Percentiles rank a stretch among this genome's conserved stretches.
Conservation (phyloP, 2,329 filamentous ascomycete genomes). For the Botrytis cinerea region DNA sequence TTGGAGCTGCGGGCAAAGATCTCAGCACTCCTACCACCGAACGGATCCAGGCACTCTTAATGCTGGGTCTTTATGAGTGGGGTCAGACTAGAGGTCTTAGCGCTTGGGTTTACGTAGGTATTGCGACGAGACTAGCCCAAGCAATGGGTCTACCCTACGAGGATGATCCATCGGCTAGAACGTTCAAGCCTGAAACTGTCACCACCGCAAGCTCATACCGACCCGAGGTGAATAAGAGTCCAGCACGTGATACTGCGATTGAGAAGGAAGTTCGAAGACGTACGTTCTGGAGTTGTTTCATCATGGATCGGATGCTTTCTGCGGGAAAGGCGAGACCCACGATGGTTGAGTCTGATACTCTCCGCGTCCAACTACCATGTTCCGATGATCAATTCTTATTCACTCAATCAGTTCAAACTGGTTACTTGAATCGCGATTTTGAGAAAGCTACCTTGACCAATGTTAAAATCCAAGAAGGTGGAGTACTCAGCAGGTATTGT, state of each 20-base stretch:
- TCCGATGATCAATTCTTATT: constrained; percentile 66
- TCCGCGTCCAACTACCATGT: constrained; percentile 67
- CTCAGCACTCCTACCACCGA: constrained; percentile 59
- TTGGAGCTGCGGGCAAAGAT: constrained; percentile 50
- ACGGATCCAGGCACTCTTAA: constrained; percentile 66
- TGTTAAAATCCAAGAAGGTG: constrained; percentile 33
- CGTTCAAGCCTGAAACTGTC: constrained; percentile 35
- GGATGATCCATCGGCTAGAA: constrained; percentile 44
- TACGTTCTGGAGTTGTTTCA: constrained; percentile 74
- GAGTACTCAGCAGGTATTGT: constrained; percentile 51
- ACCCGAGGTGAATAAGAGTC: constrained; percentile 21
- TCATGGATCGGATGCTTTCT: constrained; percentile 69
- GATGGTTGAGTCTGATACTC: constrained; percentile 59
- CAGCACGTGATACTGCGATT: constrained; percentile 49
- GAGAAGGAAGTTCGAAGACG: constrained; percentile 65
- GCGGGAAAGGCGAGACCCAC: constrained; percentile 62
- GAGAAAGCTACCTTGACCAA: constrained; percentile 47
- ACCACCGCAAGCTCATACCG: constrained; percentile 37
- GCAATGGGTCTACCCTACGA: constrained; percentile 62
- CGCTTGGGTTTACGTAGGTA: constrained; percentile 67
- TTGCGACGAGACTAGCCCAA: constrained; percentile 61
- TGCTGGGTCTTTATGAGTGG: constrained; percentile 74
- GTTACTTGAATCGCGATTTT: constrained; percentile 49
- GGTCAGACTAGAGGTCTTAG: constrained; percentile 61
- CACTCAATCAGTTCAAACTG: constrained; percentile 57